Evolutionary conservation across 345 rosid species (phyloP).

Genomic region (Mercurialis annua): DNA sequence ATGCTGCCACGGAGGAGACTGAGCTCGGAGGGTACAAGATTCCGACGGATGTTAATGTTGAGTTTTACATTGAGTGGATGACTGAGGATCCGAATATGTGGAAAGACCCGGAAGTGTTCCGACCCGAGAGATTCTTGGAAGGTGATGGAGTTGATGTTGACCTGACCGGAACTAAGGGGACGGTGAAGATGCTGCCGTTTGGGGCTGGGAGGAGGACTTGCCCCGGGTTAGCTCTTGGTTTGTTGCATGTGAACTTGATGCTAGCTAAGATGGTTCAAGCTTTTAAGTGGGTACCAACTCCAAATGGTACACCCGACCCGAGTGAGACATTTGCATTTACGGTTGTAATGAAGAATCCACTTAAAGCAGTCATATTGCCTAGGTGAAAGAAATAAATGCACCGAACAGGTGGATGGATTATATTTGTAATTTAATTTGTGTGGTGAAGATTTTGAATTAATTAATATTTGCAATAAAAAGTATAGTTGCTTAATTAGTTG

Average conservation of each 20-base stretch:
- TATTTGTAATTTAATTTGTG: background rate
- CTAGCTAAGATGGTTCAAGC: conserved; percentile 85
- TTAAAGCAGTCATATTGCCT: conserved; percentile 58
- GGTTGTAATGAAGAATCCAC: conserved; percentile 85
- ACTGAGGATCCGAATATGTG: conserved; percentile 26
- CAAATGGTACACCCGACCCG: conserved; percentile 68
- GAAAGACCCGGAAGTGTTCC: conserved; percentile 22
- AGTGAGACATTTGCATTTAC: conserved; percentile 87
- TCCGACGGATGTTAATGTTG: conserved; percentile 20
- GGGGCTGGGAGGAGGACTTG: conserved; percentile 29
- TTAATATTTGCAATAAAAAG: background rate
- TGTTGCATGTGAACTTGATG: conserved; percentile 41
- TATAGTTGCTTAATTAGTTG: background rate
- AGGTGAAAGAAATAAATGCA: conserved; percentile 27
- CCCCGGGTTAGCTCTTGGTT: conserved; percentile 21
- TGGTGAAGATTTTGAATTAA: too few species aligned
- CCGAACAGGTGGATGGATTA: background rate
- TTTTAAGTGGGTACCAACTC: conserved; percentile 65
- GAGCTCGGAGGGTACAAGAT: conserved; percentile 27
- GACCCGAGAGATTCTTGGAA: conserved; percentile 26
- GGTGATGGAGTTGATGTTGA: conserved; percentile 25
- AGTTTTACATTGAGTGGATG: conserved; percentile 30
- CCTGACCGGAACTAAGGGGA: conserved; percentile 24
- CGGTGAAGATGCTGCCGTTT: conserved; percentile 26
- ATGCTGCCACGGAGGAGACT: conserved; percentile 20